Evolutionary conservation across 2,329 filamentous ascomycete genomes (phyloP).

Genomic region (Claviceps digitariae): DNA sequence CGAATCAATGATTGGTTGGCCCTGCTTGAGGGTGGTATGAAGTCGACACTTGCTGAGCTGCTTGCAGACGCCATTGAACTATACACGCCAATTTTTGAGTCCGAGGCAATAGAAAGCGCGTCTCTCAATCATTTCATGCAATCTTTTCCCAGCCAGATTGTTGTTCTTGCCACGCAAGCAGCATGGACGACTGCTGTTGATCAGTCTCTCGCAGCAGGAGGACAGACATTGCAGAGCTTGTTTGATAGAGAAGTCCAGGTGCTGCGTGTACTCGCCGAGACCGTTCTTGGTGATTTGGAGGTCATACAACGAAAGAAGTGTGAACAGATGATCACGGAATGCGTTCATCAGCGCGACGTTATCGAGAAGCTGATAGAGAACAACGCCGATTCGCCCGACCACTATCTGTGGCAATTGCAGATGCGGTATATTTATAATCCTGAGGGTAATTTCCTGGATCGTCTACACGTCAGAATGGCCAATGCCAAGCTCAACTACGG

Average conservation of each 20-base stretch:
- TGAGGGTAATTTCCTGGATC: slow-evolving; percentile 68
- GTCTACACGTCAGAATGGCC: slow-evolving; percentile 87
- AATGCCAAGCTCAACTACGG: slow-evolving; percentile 93
- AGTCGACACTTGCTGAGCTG: slow-evolving; percentile 79
- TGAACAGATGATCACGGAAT: slow-evolving; percentile 97
- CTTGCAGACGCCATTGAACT: slow-evolving; percentile 74
- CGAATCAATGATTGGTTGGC: slow-evolving; percentile 99
- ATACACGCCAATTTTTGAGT: slow-evolving; percentile 66
- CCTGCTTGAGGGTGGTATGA: slow-evolving; percentile 85
- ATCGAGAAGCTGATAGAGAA: slow-evolving; percentile 73
- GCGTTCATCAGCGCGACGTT: slow-evolving; percentile 90
- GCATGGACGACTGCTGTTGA: slow-evolving; percentile 89
- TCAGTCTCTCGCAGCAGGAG: slow-evolving; percentile 57
- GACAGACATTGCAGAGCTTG: slow-evolving; percentile 52
- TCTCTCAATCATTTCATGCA: slow-evolving; percentile 70
- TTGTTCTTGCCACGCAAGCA: slow-evolving; percentile 84
- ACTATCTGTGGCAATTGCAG: slow-evolving; percentile 87
- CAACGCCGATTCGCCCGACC: slow-evolving; percentile 59
- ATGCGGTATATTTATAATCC: slow-evolving; percentile 91
- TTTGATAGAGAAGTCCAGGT: slow-evolving; percentile 76
- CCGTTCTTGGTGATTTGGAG: slow-evolving; percentile 80
- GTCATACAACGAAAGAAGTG: slow-evolving; percentile 87
- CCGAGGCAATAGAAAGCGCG: slow-evolving; percentile 53
- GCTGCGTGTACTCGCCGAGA: slow-evolving; percentile 72
- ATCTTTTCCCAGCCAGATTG: slow-evolving; percentile 82